phyloP scores from a whole-genome alignment of 768 basidiomycete species.

The Russula earlei region DNA sequence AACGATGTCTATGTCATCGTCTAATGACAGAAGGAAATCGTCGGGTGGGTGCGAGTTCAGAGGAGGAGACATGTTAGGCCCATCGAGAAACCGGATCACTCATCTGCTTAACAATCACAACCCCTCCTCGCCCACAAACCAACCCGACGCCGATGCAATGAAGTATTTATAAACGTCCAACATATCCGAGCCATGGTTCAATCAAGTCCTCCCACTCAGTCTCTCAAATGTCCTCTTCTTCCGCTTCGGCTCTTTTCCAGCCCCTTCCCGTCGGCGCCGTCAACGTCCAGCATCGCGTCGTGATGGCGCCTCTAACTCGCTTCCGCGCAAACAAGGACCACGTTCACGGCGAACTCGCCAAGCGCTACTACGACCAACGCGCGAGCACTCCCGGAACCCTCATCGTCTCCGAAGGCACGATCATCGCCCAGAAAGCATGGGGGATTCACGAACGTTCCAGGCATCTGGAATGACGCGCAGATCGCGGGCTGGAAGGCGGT shows the following conservation, averaged over 20 bases:
- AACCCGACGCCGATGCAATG: no score
- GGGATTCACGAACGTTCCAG: constrained; percentile 44
- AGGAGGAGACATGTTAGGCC: no score
- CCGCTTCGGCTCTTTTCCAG: constrained; percentile 31
- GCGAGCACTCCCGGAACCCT: constrained; percentile 41
- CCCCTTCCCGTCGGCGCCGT: constrained; percentile 37
- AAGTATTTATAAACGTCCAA: no score
- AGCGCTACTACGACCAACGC: constrained; percentile 43
- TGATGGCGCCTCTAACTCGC: constrained; percentile 46
- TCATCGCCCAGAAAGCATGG: constrained; percentile 41
- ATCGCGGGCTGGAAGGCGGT: constrained; percentile 41
- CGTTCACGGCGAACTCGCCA: constrained; percentile 30
- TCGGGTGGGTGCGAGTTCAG: neutral
- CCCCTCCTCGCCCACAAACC: no score
- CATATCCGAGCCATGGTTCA: neutral
- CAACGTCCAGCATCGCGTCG: constrained; percentile 39
- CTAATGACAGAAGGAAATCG: constrained; percentile 19
- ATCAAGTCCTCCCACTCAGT: neutral
- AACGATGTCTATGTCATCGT: constrained; percentile 23
- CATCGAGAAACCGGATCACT: no score
- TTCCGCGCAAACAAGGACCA: constrained; percentile 30
- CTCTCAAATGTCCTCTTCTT: neutral
- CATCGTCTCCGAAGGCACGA: constrained; percentile 48
- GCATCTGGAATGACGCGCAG: constrained; percentile 57
- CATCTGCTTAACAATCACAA: no score